A percentile compares a stretch with the other conserved stretches of the same genome.
These are phyloP conservation scores for Fusarium robinianum DNA, from an alignment of 2,329 filamentous ascomycete genomes.

Conservation along the genomic window DNA sequence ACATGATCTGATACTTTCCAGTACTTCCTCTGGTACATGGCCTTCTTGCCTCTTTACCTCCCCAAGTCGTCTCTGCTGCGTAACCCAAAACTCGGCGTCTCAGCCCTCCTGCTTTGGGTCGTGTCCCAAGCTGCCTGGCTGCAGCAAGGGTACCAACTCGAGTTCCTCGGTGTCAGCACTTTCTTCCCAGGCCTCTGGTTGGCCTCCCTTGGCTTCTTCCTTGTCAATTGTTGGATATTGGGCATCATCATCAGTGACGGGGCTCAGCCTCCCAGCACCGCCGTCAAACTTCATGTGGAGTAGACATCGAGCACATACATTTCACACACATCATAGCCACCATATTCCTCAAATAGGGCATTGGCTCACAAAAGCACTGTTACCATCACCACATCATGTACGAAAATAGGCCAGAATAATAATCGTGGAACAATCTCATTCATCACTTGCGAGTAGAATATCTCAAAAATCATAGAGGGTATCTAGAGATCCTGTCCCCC, in stretches of 20 bases:
- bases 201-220: conserved; percentile 77
- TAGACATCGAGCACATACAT: conserved; percentile 9
- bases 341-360: too few relatives aligned
- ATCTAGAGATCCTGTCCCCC: conserved; percentile 26
- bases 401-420: background rate
- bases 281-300: conserved; percentile 30
- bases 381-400: background rate
- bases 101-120: conserved; percentile 74
- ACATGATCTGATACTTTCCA: conserved; percentile 48
- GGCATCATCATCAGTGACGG: conserved; percentile 77
- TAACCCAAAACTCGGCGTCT: conserved; percentile 62
- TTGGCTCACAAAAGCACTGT: background rate
- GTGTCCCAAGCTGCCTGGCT: conserved; percentile 75
- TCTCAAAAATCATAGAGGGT: conserved; percentile 29
- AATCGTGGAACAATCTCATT: conserved; percentile 14
- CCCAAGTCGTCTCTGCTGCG: conserved; percentile 74
- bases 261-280: conserved; percentile 15
- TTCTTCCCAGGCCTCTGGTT: conserved; percentile 86
- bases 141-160: conserved; percentile 74
- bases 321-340: too few relatives aligned
- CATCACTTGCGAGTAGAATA: conserved; percentile 19
- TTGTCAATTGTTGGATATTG: conserved; percentile 85
- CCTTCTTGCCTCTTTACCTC: conserved; percentile 90
- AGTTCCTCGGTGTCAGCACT: conserved; percentile 79
- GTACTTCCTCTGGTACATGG: conserved; percentile 99